Conservation (phyloP, 306 rosid genomes). For the Leucaena leucocephala region DNA sequence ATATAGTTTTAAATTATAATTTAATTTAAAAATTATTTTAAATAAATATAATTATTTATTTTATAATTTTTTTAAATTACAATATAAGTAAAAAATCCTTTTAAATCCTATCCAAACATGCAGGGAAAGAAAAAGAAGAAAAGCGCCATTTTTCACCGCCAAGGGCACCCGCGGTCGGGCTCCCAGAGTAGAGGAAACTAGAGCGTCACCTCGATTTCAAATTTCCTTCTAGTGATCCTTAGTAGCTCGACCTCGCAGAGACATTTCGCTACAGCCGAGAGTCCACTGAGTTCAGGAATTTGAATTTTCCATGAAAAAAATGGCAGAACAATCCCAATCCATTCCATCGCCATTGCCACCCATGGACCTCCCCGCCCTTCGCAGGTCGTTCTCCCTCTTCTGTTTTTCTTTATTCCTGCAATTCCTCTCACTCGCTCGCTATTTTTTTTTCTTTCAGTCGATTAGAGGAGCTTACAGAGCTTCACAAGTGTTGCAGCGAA, state of each 20-base stretch:
- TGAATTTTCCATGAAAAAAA: not conserved
- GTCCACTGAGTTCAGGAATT: not conserved
- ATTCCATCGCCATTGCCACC: constrained; percentile 29
- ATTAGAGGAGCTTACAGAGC: constrained; percentile 51
- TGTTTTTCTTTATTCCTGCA: not conserved
- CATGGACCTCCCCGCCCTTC: constrained; percentile 42
- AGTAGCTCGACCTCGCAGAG: not conserved
- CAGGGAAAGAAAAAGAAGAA: not conserved
- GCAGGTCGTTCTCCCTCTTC: constrained; percentile 49
- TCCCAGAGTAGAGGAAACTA: not conserved
- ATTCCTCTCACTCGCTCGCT: constrained; percentile 7
- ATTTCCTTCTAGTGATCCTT: not conserved
- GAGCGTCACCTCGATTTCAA: not conserved
- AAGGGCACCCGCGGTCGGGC: not conserved
- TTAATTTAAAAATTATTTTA: no score
- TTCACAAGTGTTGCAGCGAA: constrained; percentile 37
- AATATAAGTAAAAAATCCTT: no score
- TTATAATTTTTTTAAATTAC: no score
- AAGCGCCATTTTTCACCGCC: not conserved
- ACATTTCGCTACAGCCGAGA: not conserved
- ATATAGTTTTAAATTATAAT: no score
- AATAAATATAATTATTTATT: no score
- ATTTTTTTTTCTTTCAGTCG: constrained; percentile 44
- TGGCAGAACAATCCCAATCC: constrained; percentile 38
- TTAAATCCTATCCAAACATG: no score